These are phyloP conservation scores for Cokeromyces recurvatus DNA, from an alignment of 371 early-diverging fungal species.

Conservation along the genomic window DNA sequence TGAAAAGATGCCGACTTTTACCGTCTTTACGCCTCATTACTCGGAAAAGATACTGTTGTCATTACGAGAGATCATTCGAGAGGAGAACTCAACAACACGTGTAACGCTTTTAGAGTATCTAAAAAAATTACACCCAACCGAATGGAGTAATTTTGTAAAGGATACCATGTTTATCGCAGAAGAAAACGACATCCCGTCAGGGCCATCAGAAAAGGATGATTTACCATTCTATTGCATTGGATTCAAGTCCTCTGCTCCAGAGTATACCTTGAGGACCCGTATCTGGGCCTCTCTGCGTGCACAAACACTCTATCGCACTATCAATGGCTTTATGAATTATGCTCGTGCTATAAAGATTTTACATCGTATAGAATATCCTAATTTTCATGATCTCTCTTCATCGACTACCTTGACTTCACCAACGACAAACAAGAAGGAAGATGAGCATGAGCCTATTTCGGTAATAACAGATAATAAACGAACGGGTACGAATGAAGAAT, in stretches of 20 bases:
- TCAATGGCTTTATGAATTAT: conserved; percentile 91
- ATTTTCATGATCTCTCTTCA: conserved; percentile 38
- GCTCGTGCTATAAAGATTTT: conserved; percentile 78
- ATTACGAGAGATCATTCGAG: conserved; percentile 80
- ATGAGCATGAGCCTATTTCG: not conserved
- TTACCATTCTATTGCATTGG: conserved; percentile 82
- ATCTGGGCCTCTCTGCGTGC: conserved; percentile 89
- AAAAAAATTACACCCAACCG: conserved; percentile 76
- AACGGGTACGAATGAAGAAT: conserved; percentile 26
- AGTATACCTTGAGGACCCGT: conserved; percentile 80
- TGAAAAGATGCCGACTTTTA: conserved; percentile 81
- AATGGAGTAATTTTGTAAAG: conserved; percentile 90
- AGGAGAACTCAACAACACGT: conserved; percentile 77
- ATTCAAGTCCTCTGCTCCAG: conserved; percentile 81
- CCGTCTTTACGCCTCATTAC: conserved; percentile 90
- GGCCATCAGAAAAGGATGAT: conserved; percentile 62
- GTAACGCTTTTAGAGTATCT: conserved; percentile 84
- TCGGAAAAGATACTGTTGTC: conserved; percentile 84
- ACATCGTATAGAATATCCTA: conserved; percentile 80
- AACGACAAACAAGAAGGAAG: not conserved
- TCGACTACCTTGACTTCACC: not conserved
- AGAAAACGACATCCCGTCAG: conserved; percentile 31
- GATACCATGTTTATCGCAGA: conserved; percentile 83
- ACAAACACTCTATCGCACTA: conserved; percentile 86
- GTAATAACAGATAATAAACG: conserved; percentile 34